Evolutionary conservation across 176 grass and related monocot genomes (phyloP), one percentile per base, ranked within the genome.

Genomic region (Rhynchospora breviuscula): DNA sequence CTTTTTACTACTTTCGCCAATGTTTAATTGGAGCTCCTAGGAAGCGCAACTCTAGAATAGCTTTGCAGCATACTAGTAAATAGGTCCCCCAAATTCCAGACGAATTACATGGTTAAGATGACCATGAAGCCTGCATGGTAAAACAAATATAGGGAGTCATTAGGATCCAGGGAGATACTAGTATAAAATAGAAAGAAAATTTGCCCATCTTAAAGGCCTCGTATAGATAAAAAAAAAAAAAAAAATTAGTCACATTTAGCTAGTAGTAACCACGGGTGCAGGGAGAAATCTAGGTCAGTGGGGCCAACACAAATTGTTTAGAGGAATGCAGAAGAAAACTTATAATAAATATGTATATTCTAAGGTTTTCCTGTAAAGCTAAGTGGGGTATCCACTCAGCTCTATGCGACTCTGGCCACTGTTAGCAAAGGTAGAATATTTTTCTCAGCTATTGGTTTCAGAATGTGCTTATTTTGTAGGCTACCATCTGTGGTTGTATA

Each of bases 21-120:
- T 82, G 0, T 81, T 22, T 43, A 22, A 63, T 53, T 67, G 61
- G 62, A 54, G 80, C 80, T 82, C 80, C 60, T 82, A 82, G 80
- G 80, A 82, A 82, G 80, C 58, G 80, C 25, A 82, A 82, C 80
- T 82, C 43, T 46, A 67, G 46, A 68, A 82, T 52, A 82, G 35
- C 61, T 82, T 82, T 52, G 80, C 45, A 66, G 46, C 63, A 66
- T 63, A 82, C 63, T 52, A 47, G 63, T 82, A 82, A 66, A 82
- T 82, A 82, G 43, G 45, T 65, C 13, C 47, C 9, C 48, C 44
- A 54, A 76, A 49, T 48, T 72, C 14, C 33, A 7, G 67, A 71
- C 26, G 9, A 48, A 48, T 49, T 45, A 80, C 78, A 63, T 15
- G 14, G 59, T 62, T 80, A 80, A 80, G 62, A 67, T 13, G 52